phyloP scores from a whole-genome alignment of 768 basidiomycete genomes.

The Russula olivacea region DNA sequence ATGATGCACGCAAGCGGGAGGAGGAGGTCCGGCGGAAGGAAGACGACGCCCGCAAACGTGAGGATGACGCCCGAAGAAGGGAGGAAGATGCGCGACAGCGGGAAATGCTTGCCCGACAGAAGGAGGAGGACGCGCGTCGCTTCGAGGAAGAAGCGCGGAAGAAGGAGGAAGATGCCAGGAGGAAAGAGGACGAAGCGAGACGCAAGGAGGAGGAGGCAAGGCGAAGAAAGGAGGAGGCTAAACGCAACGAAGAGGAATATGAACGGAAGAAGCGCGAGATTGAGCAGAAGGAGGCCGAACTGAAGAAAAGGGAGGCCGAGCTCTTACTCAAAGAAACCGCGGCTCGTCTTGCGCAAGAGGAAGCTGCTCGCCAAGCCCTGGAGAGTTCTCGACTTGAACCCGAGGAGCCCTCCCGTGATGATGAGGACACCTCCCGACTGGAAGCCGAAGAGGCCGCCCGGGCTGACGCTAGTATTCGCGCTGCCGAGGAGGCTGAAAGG shows the following conservation, averaged over 20 bases:
- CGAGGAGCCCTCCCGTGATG: not conserved
- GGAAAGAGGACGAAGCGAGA: conserved; percentile 20
- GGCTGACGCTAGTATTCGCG: not conserved
- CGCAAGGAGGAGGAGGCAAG: conserved; percentile 30
- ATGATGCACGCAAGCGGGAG: conserved; percentile 29
- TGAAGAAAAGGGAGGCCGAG: conserved; percentile 20
- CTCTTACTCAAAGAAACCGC: conserved; percentile 15
- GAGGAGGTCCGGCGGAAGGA: conserved; percentile 31
- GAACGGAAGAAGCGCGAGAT: conserved; percentile 20
- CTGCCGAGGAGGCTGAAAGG: conserved; percentile 7
- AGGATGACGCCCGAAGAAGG: conserved; percentile 33
- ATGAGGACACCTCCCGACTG: not conserved
- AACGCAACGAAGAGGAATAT: conserved; percentile 32
- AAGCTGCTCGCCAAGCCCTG: not conserved
- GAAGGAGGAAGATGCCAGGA: conserved; percentile 12
- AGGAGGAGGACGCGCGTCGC: conserved; percentile 30
- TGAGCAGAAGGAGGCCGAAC: conserved; percentile 18
- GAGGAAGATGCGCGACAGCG: conserved; percentile 28
- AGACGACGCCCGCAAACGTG: conserved; percentile 33
- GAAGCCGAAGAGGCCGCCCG: conserved; percentile 10
- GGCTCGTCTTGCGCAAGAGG: conserved; percentile 8
- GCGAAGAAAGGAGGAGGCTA: conserved; percentile 29
- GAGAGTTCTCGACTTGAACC: not conserved
- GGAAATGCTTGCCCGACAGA: conserved; percentile 31
- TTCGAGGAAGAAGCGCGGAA: conserved; percentile 33